Base-by-base conservation (phyloP, 106 monocot genomes). In the Cymbidium sinense region DNA sequence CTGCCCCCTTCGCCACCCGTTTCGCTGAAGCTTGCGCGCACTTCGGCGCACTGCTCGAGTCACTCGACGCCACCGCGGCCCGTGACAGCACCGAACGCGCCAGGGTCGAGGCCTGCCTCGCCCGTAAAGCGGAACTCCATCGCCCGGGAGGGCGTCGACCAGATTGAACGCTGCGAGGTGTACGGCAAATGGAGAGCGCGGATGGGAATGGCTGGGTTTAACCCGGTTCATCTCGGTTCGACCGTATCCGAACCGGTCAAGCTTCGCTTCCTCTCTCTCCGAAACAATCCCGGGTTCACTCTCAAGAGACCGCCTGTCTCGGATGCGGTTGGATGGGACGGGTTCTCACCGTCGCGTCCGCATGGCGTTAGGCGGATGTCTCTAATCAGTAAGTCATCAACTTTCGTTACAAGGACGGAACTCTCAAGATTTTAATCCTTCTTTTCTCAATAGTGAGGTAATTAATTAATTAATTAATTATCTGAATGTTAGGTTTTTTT, bases 141-240 rank as follows among this genome's bases (percentile, higher is more conserved):
- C 58, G 83, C 86, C 2, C 70, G 76, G 29, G 93, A 91, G 41
- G 90, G 93, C 31, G 64, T 79, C n/a, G 83, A 86, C 2, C 88
- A 90, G 61, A 72, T 91, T 33, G 90, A 91, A 79, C 83, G 93
- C 33, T 90, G 90, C 79, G 93, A 93, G 81, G 85, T 93, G 25
- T 83, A 87, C 85, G 88, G 93, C 54, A 93, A 93, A 77, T 93
- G 93, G 93, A 86, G 93, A 12, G 86, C 93, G 1, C 73, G 93
- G 50, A 85, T 93, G 85, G 78, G 85, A n/a, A 93, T 93, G 93
- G 93, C 93, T 1, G 93, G 90, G 9, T 84, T 91, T 76, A 44
- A 50, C 2, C 83, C 81, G 62, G 75, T 61, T 36, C 70, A 72
- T 7, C 75, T 90, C 62, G 85, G 85, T 12, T 64, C 83, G 12